Evolutionary conservation across 805 yeast genomes (phyloP).

Genomic region (Pichia californica): DNA sequence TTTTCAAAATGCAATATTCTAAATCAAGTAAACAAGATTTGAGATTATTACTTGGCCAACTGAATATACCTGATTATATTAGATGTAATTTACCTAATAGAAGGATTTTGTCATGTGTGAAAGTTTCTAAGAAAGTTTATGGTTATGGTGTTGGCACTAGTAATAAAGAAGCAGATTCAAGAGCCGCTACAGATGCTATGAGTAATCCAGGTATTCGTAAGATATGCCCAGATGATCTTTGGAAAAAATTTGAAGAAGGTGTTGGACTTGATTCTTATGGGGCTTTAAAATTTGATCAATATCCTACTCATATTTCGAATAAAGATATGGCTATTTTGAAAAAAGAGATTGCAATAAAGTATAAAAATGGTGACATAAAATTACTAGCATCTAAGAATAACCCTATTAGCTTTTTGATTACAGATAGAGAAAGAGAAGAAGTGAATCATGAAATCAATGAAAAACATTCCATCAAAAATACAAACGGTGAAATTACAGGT

Average conservation of each 20-base stretch:
- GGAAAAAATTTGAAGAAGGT: constrained; percentile 12
- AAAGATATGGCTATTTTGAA: constrained; percentile 6
- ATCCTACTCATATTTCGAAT: neutral
- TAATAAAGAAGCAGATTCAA: constrained; percentile 66
- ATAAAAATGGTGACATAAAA: constrained; percentile 8
- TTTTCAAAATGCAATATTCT: constrained; percentile 13
- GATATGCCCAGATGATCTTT: constrained; percentile 10
- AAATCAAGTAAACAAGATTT: constrained; percentile 48
- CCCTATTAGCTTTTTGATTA: constrained; percentile 6
- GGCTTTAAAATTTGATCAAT: constrained; percentile 12
- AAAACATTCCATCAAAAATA: constrained; percentile 1
- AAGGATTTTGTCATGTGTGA: constrained; percentile 43
- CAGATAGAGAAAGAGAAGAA: constrained; percentile 1
- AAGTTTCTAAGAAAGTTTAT: constrained; percentile 53
- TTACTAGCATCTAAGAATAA: constrained; percentile 12
- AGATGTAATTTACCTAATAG: constrained; percentile 24
- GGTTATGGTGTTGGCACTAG: constrained; percentile 69
- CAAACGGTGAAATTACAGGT: neutral
- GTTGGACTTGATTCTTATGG: constrained; percentile 12
- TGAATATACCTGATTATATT: constrained; percentile 47
- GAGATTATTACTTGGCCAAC: constrained; percentile 44
- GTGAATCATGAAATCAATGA: constrained; percentile 1
- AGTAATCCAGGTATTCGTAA: constrained; percentile 12
- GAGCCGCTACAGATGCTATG: constrained; percentile 74
- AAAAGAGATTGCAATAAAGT: constrained; percentile 10